phyloP scores from a whole-genome alignment of 176 grass and related monocot genomes.

The Ensete ventricosum region DNA sequence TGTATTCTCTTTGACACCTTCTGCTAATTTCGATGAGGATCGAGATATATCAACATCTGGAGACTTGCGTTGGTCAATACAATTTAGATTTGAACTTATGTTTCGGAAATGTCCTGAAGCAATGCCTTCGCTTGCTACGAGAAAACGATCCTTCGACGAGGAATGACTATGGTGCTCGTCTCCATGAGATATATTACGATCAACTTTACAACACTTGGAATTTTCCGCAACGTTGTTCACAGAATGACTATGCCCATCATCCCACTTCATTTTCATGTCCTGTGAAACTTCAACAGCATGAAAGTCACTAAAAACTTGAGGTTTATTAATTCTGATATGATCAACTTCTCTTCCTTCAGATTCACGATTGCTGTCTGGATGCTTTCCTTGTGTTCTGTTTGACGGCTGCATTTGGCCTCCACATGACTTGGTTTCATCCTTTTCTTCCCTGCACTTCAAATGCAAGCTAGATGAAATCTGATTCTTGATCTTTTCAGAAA shows the following conservation, averaged over 20 bases:
- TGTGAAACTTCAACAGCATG: conserved; percentile 15
- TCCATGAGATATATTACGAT: conserved; percentile 14
- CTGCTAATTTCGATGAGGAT: conserved; percentile 28
- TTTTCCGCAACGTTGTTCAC: conserved; percentile 30
- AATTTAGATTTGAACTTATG: conserved; percentile 20
- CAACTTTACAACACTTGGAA: conserved; percentile 31
- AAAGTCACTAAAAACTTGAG: conserved; percentile 28
- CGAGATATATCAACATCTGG: conserved; percentile 29
- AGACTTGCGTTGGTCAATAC: conserved; percentile 18
- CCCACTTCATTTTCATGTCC: not conserved
- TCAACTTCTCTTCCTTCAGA: conserved; percentile 8
- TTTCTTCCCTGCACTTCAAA: conserved; percentile 10
- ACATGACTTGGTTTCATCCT: conserved; percentile 19
- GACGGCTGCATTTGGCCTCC: conserved; percentile 27
- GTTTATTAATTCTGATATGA: conserved; percentile 38
- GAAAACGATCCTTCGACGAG: conserved; percentile 18
- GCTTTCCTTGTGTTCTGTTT: conserved; percentile 22
- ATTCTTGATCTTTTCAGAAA: conserved; percentile 26
- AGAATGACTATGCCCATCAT: not conserved
- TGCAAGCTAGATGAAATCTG: conserved; percentile 30
- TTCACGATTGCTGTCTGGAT: conserved; percentile 4
- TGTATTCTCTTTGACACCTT: conserved; percentile 37
- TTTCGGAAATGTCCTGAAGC: conserved; percentile 17
- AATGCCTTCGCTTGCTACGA: conserved; percentile 5
- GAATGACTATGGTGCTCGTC: conserved; percentile 21